Conservation (phyloP, 345 rosid species). For the Salix dunnii region DNA sequence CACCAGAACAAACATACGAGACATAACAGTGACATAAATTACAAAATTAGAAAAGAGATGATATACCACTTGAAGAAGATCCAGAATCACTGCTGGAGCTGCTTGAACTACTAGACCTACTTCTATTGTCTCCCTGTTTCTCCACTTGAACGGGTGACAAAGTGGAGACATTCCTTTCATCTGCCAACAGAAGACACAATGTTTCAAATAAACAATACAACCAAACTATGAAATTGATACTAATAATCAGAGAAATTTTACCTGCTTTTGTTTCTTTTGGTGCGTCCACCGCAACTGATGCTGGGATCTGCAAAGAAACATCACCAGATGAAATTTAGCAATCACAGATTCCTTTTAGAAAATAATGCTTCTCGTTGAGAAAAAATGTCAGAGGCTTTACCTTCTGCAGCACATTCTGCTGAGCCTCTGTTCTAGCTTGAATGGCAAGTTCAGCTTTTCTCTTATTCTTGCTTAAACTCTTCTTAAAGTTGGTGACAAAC, state of each 20-base stretch:
- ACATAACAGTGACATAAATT: not conserved
- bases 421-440: conserved; percentile 73
- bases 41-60: not conserved
- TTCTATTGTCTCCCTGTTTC: conserved; percentile 55
- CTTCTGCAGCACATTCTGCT: conserved; percentile 52
- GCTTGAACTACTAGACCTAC: conserved; percentile 91
- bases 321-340: conserved; percentile 2
- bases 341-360: not conserved
- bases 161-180: conserved; percentile 48
- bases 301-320: conserved; percentile 45
- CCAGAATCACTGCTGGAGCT: conserved; percentile 97
- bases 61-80: conserved; percentile 91
- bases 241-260: conserved; percentile 17
- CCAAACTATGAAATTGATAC: not conserved
- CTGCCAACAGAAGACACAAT: conserved; percentile 30
- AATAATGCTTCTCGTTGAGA: not conserved
- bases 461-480: conserved; percentile 93
- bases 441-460: conserved; percentile 89
- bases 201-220: conserved; percentile 11
- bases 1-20: not conserved
- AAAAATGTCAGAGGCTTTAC: conserved; percentile 32
- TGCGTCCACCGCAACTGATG: conserved; percentile 40
- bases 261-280: conserved; percentile 62
- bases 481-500: conserved; percentile 90
- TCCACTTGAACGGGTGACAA: conserved; percentile 52